Percentiles rank a stretch among this genome's conserved stretches.
These are phyloP conservation scores for Ailanthus altissimus DNA, from an alignment of 345 rosid genomes.

Conservation along the genomic window DNA sequence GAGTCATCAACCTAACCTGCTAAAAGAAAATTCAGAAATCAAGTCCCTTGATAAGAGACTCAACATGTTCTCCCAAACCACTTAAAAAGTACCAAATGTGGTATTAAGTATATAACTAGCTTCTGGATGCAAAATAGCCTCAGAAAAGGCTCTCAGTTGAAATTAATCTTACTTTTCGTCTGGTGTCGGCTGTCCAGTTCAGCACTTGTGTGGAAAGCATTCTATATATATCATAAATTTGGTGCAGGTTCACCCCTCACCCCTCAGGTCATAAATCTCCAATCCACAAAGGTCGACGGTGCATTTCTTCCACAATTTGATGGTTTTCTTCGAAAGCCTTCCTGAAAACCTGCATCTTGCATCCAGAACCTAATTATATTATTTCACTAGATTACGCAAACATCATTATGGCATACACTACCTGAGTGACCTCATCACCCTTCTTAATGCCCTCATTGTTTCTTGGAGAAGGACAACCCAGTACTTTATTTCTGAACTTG, in stretches of 20 bases:
- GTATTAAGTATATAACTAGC: background rate
- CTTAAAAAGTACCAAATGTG: background rate
- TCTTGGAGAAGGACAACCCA: slow-evolving; percentile 28
- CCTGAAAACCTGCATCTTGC: slow-evolving; percentile 34
- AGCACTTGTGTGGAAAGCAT: slow-evolving; percentile 9
- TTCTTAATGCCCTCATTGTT: slow-evolving; percentile 29
- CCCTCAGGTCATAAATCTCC: slow-evolving; percentile 45
- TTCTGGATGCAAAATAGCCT: background rate
- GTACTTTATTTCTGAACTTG: slow-evolving; percentile 20
- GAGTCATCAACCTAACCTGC: background rate
- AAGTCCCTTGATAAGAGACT: background rate
- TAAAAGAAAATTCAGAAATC: background rate
- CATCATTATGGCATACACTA: slow-evolving; percentile 9
- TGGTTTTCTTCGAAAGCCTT: slow-evolving; percentile 25
- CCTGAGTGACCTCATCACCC: slow-evolving; percentile 37
- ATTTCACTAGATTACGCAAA: background rate
- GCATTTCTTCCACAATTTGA: slow-evolving; percentile 29
- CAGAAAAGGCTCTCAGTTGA: background rate
- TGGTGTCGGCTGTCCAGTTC: slow-evolving; percentile 13
- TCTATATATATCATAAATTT: slow-evolving; percentile 39
- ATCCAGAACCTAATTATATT: slow-evolving; percentile 21
- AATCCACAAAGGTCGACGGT: slow-evolving; percentile 36
- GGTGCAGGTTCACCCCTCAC: slow-evolving; percentile 50
- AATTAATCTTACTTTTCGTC: slow-evolving; percentile 9
- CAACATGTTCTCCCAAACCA: background rate